Conservation (phyloP, 2,329 filamentous ascomycete genomes). For the Neofusicoccum laricinum region DNA sequence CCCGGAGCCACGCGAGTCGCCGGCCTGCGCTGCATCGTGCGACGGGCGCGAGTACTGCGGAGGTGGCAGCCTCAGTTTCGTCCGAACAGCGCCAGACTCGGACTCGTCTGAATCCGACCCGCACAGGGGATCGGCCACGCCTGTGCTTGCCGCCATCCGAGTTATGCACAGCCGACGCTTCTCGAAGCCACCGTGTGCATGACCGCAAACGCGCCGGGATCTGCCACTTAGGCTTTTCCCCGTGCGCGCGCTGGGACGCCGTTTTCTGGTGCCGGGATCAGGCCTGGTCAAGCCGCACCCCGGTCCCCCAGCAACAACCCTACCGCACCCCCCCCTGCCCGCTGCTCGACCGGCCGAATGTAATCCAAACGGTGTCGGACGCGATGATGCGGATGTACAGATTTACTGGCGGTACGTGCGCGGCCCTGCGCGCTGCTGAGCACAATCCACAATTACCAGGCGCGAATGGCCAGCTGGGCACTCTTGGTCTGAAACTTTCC, state of each 20-base stretch:
- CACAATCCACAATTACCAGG: constrained; percentile 17
- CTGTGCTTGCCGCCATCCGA: constrained; percentile 12
- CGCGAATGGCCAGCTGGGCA: constrained; percentile 12
- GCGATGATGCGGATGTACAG: constrained; percentile 17
- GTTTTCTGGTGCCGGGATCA: constrained; percentile 10
- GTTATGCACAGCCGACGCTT: constrained; percentile 17
- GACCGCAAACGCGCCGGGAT: constrained; percentile 9
- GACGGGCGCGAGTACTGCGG: constrained; percentile 4
- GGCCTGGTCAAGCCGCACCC: constrained; percentile 4
- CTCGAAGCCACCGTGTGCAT: constrained; percentile 17
- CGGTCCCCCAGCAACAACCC: constrained; percentile 16
- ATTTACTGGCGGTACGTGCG: constrained; percentile 18
- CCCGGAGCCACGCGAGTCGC: background rate
- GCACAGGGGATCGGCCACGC: constrained; percentile 9
- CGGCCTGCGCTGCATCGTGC: background rate
- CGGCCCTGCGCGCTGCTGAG: constrained; percentile 16
- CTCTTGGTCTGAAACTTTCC: constrained; percentile 16
- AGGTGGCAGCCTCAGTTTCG: constrained; percentile 13
- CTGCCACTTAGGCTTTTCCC: constrained; percentile 15
- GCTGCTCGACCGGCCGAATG: constrained; percentile 16
- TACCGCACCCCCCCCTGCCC: constrained; percentile 11
- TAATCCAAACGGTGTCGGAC: constrained; percentile 18
- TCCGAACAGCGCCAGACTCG: constrained; percentile 5
- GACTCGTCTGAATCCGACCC: constrained; percentile 12
- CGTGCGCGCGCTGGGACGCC: constrained; percentile 6